Base-by-base conservation (phyloP, 768 basidiomycete genomes). In the Leccinum boreale region DNA sequence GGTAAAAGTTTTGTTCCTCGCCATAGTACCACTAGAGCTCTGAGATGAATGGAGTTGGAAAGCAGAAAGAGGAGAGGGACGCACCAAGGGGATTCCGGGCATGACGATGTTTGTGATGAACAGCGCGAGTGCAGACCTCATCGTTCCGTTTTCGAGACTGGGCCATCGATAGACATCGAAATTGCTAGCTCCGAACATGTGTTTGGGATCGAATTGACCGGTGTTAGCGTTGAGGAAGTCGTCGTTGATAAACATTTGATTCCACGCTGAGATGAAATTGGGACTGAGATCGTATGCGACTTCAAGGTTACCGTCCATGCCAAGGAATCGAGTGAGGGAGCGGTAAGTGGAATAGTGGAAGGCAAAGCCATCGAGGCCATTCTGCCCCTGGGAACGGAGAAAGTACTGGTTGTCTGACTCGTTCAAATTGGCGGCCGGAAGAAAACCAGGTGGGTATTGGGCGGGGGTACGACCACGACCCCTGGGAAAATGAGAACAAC, bases 271-370 rank as follows among this genome's bases (percentile, higher is more conserved):
- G 73, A 94, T 77, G 65, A 96, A 94, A 73, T 96, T 92, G 70
- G 78, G 73, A 64, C 85, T 79, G 29, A 92, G 74, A 67, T 97
- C 94, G 72, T 88, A 95, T 10, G 92, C 94, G 53, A 93, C 94
- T 60, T 88, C 82, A 33, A 97, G 78, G 70, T 97, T 96, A 65
- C 94, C 94, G 68, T 97, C 94, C 93, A 96, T 95, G 53, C 94
- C 94, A 49, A 96, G 80, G 77, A 94, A 92, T 51, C 94, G 90
- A 29, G 86, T 77, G 53, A 96, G 75, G 3, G 89, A 77, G 58
- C 94, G 94, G 69, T 97, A 96, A 55, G 88, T 87, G 48, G 94
- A 96, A 72, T 96, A 97, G 71, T 97, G 94, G 79, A 96, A 96
- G 1, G 94, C 94, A 49, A 86, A 85, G 35, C 79, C 78, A 65